These are phyloP conservation scores for Exserohilum rostratum DNA, from an alignment of 2,329 filamentous ascomycete species.

Conservation along the genomic window DNA sequence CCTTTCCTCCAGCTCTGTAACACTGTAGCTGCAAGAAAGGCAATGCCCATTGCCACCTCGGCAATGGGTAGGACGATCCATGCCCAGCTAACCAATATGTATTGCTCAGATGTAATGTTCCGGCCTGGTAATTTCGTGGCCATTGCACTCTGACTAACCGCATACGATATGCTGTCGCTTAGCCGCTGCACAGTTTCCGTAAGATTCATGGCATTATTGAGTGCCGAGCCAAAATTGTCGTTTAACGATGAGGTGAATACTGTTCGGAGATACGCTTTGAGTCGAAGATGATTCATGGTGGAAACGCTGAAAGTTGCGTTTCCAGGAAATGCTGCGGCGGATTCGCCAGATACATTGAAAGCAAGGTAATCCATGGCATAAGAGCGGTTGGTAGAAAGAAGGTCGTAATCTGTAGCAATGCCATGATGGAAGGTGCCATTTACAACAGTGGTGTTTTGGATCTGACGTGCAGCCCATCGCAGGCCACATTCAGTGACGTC, in stretches of 20 bases:
- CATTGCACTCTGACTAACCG: neutral
- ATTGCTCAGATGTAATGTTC: slow-evolving; percentile 2
- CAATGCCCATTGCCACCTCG: slow-evolving; percentile 5
- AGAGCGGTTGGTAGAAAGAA: neutral
- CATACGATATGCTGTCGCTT: neutral
- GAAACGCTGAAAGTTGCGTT: neutral
- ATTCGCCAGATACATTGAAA: neutral
- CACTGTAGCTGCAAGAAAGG: slow-evolving; percentile 3
- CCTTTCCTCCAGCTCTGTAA: slow-evolving; percentile 4
- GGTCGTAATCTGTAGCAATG: neutral
- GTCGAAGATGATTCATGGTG: neutral
- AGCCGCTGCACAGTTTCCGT: neutral
- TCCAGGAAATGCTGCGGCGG: neutral
- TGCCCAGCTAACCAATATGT: slow-evolving; percentile 1
- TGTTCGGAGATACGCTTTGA: neutral
- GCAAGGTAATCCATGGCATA: neutral
- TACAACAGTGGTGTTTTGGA: neutral
- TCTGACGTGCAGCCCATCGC: neutral
- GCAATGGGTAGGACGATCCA: neutral
- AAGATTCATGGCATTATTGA: neutral
- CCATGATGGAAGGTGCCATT: slow-evolving; percentile 5
- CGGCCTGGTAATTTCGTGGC: neutral
- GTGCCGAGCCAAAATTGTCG: neutral
- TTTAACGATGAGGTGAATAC: neutral
- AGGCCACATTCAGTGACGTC: neutral